These are phyloP conservation scores for Blepharisma stoltei DNA, from an alignment of 73 alveolate genomes.

Conservation along the genomic window DNA sequence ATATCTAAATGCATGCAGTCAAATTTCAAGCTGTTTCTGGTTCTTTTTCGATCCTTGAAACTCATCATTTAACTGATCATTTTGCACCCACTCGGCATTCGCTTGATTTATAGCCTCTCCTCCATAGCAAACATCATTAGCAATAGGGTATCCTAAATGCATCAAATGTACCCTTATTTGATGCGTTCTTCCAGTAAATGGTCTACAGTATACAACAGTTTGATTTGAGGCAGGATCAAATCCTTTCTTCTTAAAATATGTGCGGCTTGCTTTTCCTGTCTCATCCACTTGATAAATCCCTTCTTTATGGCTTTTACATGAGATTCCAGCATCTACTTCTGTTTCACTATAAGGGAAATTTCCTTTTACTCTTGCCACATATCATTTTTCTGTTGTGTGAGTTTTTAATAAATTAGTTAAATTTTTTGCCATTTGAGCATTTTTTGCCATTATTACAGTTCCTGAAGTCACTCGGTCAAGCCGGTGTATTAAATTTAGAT, in stretches of 20 bases:
- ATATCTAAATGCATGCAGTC: neutral
- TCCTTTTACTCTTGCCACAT: conserved; percentile 94
- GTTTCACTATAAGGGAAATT: conserved; percentile 55
- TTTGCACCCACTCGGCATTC: conserved; percentile 41
- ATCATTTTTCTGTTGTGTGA: conserved; percentile 60
- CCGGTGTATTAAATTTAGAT: conserved; percentile 82
- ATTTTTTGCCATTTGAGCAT: conserved; percentile 73
- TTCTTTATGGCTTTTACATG: conserved; percentile 61
- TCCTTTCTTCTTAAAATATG: conserved; percentile 73
- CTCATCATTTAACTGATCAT: neutral
- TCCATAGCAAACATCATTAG: conserved; percentile 95
- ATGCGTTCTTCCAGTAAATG: conserved; percentile 98
- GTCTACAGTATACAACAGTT: conserved; percentile 84
- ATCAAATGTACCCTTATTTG: conserved; percentile 96
- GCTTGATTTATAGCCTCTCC: conserved; percentile 58
- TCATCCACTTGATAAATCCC: conserved; percentile 71
- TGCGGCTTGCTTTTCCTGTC: conserved; percentile 73
- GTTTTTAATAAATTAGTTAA: conserved; percentile 69
- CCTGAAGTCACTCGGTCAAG: conserved; percentile 97
- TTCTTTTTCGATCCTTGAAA: neutral
- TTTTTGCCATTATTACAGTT: conserved; percentile 85
- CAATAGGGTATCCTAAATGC: conserved; percentile 89
- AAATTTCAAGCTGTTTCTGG: conserved; percentile 1
- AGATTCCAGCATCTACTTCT: conserved; percentile 55
- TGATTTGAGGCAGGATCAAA: conserved; percentile 89